Conservation (phyloP, 345 rosid species). For the Litchi chinensis region DNA sequence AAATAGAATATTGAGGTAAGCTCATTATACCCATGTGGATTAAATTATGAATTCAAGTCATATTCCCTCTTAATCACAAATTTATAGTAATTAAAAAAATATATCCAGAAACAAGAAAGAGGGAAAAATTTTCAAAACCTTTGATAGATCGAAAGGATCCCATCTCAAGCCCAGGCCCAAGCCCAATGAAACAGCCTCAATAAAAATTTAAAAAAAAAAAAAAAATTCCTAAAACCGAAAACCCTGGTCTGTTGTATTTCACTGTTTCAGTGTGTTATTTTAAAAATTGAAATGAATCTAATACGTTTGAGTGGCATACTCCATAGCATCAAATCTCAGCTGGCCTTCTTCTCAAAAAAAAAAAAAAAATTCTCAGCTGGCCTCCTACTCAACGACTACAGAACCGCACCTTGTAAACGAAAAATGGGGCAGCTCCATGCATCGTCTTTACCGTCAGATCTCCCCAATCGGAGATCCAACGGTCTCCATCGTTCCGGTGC, state of each 20-base stretch:
- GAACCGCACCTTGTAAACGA: too few species aligned
- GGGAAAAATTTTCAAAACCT: too few species aligned
- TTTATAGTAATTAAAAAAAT: too few species aligned
- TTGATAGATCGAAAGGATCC: too few species aligned
- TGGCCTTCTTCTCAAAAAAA: not conserved
- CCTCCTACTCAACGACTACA: not conserved
- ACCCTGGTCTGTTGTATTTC: not conserved
- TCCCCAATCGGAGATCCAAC: slow-evolving; percentile 31
- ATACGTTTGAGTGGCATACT: not conserved
- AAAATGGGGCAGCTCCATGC: not conserved
- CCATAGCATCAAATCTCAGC: not conserved
- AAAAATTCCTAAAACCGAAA: not conserved
- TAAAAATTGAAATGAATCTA: not conserved
- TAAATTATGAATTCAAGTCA: too few species aligned
- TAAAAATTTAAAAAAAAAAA: not conserved
- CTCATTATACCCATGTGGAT: too few species aligned
- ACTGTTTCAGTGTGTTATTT: too few species aligned
- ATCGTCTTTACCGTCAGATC: slow-evolving; percentile 31
- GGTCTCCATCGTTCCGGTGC: slow-evolving; percentile 37
- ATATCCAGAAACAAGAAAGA: too few species aligned
- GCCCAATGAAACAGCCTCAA: not conserved
- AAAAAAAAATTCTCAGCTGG: not conserved
- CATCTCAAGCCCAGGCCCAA: not conserved
- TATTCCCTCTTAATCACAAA: too few species aligned
- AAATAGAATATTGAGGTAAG: too few species aligned